These are phyloP conservation scores for Diplodia scrobiculata DNA, from an alignment of 2,329 filamentous ascomycete species.

Conservation along the genomic window DNA sequence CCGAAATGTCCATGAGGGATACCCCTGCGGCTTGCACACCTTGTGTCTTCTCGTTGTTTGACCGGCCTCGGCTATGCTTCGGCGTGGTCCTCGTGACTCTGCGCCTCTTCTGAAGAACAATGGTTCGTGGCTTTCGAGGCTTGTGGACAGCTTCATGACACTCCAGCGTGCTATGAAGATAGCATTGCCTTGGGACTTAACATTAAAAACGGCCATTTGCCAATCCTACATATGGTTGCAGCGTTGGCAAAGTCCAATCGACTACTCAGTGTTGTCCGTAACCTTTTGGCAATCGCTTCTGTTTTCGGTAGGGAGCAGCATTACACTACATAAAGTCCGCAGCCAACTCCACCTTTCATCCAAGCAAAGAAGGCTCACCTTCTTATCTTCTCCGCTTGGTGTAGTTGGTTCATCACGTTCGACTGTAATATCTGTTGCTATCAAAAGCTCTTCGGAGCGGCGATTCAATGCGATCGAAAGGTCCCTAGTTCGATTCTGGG, in stretches of 20 bases:
- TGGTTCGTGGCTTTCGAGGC: not conserved
- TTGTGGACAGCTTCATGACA: not conserved
- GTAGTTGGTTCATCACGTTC: conserved; percentile 24
- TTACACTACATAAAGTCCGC: not conserved
- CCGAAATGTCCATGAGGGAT: not conserved
- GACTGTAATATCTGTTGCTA: conserved; percentile 14
- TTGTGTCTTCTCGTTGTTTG: not conserved
- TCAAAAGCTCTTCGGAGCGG: no score
- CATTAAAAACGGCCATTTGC: not conserved
- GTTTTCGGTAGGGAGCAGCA: not conserved
- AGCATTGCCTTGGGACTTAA: no score
- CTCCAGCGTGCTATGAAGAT: not conserved
- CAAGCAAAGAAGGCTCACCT: not conserved
- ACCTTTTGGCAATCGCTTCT: not conserved
- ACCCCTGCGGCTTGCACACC: not conserved
- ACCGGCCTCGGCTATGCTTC: not conserved
- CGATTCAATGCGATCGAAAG: not conserved
- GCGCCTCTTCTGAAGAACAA: not conserved
- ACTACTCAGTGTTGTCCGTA: not conserved
- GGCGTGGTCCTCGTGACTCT: not conserved
- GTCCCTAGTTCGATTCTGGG: conserved; percentile 22
- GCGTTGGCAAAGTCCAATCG: not conserved
- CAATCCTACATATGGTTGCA: not conserved
- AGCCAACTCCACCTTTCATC: not conserved
- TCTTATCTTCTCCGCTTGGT: conserved; percentile 11